Base-by-base conservation (phyloP, 2,329 filamentous ascomycete genomes). In the Exophiala alcalophila region DNA sequence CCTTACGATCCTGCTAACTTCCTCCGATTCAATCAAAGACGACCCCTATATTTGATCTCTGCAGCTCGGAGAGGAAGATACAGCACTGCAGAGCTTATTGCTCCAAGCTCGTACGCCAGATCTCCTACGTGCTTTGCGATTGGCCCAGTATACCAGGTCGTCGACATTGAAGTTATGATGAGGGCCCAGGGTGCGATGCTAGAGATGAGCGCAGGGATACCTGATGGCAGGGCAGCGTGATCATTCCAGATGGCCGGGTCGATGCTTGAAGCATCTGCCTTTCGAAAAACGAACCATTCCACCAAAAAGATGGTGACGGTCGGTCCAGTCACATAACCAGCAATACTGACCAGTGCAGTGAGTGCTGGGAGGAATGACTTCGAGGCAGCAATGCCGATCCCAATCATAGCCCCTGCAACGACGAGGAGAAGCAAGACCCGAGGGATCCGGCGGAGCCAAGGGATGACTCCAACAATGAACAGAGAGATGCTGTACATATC, bases 121-220 rank as follows among this genome's bases (percentile, higher is more conserved):
- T 72, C 73, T 0, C 78, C 77, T n/a, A 81, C 71, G 34, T 71
- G 60, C 32, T 66, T 67, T 2, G 78, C 78, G 44, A 83, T 62
- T 0, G 80, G 81, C 1, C 82, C 81, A 44, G 78, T 73, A 60
- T 81, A 85, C 75, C 80, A 85, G 3, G 76, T 73, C 64, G 85
- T 80, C 12, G 77, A 76, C 81, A 84, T 84, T 43, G 72, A 81
- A 28, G 84, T 58, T 18, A 85, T 72, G 0, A 78, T 73, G 5
- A 80, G 80, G 4, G 70, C 71, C 80, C 80, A 84, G 2, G 81
- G 79, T 10, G 84, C 56, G 28, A 80, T 59, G 52, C 84, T 84
- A 0, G 80, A 73, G 2, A 68, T 53, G 5, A 82, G 62, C 0
- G 80, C 81, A 0, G 81, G 78, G 45, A 79, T 63, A 0, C 82